A percentile compares a stretch with the other conserved stretches of the same genome.
Conservation (phyloP, 164 flowering plant species). For the Vitis amurensis region DNA sequence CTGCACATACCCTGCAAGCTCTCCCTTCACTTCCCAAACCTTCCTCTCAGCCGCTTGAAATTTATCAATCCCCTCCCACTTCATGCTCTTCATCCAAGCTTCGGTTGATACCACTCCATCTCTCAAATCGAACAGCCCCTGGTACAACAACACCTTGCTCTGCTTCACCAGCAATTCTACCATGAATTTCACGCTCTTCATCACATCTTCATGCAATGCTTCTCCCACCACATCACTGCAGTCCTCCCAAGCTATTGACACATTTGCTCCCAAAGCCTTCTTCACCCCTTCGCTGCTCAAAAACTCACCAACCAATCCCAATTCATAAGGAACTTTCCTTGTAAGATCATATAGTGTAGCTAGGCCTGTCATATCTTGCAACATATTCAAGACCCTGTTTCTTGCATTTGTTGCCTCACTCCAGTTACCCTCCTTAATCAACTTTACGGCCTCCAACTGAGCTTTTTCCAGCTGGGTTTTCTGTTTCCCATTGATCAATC, state of each 20-base stretch:
- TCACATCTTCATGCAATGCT: conserved; percentile 65
- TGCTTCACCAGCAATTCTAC: conserved; percentile 63
- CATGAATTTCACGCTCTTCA: conserved; percentile 79
- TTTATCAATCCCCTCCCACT: conserved; percentile 56
- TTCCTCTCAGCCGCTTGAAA: conserved; percentile 58
- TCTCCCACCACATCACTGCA: conserved; percentile 53
- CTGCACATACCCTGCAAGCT: conserved; percentile 78
- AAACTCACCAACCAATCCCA: conserved; percentile 28
- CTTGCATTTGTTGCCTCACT: conserved; percentile 51
- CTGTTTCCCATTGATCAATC: conserved; percentile 68
- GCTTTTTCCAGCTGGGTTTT: conserved; percentile 34
- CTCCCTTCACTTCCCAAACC: conserved; percentile 62
- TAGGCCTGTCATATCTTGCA: conserved; percentile 51
- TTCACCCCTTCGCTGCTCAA: conserved; percentile 42
- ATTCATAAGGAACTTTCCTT: conserved; percentile 43
- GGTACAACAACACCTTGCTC: conserved; percentile 50
- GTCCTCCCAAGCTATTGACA: conserved; percentile 36
- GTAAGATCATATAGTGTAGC: conserved; percentile 51
- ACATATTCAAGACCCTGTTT: conserved; percentile 20
- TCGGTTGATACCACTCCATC: conserved; percentile 70
- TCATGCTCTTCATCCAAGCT: conserved; percentile 69
- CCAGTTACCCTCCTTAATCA: conserved; percentile 35
- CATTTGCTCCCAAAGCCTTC: conserved; percentile 47
- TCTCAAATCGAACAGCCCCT: conserved; percentile 59
- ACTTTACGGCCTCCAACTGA: conserved; percentile 28